A percentile compares a stretch with the other conserved stretches of the same genome.
Evolutionary conservation across 768 basidiomycete genomes (phyloP).

Genomic region (Kwoniella bestiolae): DNA sequence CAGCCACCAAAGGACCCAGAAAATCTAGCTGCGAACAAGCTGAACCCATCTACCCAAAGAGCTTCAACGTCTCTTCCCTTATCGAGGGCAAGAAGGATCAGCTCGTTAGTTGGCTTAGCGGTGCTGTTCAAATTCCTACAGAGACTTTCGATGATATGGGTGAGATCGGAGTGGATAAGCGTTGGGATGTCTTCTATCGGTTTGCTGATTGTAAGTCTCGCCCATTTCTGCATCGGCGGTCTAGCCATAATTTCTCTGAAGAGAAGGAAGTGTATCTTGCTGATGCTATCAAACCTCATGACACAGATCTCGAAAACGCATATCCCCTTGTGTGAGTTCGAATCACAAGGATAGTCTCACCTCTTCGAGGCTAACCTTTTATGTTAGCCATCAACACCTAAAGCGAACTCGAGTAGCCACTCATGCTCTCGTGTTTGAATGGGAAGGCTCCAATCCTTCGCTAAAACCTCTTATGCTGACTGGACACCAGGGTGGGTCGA

Average conservation of each 20-base stretch:
- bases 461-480: constrained; percentile 70
- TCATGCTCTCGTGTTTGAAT: constrained; percentile 72
- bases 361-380: not conserved
- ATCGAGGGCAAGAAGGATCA: constrained; percentile 31
- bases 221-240: not conserved
- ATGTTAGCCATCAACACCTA: constrained; percentile 65
- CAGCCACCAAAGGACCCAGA: not conserved
- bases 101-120: constrained; percentile 43
- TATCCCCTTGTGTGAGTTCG: constrained; percentile 68
- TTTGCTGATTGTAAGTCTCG: constrained; percentile 44
- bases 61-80: constrained; percentile 30
- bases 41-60: constrained; percentile 29
- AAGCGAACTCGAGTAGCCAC: constrained; percentile 72
- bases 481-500: constrained; percentile 51
- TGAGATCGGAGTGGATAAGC: constrained; percentile 43
- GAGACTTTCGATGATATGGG: constrained; percentile 53
- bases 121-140: constrained; percentile 49
- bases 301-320: constrained; percentile 61
- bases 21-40: constrained; percentile 33
- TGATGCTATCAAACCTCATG: not conserved
- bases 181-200: constrained; percentile 48
- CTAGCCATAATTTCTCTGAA: too few species aligned
- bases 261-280: not conserved
- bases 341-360: too few species aligned
- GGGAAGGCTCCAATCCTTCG: constrained; percentile 67